These are phyloP conservation scores for Prunus armeniaca DNA, from an alignment of 306 rosid genomes.

Conservation along the genomic window DNA sequence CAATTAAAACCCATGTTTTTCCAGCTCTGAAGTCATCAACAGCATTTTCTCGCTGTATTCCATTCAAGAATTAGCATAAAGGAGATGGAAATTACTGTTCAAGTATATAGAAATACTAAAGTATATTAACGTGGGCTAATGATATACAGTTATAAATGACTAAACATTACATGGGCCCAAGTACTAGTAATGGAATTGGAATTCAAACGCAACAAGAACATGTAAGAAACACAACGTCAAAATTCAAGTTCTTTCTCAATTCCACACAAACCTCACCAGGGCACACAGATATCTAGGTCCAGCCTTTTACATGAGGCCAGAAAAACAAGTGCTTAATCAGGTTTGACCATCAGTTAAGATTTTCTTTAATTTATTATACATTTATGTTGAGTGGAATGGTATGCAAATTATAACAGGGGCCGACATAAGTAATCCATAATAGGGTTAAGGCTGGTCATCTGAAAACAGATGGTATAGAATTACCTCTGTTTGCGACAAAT, in stretches of 20 bases:
- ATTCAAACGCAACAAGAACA: background rate
- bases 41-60: conserved; percentile 79
- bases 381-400: conserved; percentile 1
- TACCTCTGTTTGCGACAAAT: conserved; percentile 77
- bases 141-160: background rate
- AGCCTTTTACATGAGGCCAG: background rate
- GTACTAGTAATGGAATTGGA: background rate
- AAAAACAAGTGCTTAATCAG: background rate
- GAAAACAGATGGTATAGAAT: conserved; percentile 22
- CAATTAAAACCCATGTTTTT: conserved; percentile 93
- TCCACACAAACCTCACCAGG: background rate
- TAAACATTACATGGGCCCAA: background rate
- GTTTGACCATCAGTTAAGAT: conserved; percentile 1
- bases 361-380: background rate
- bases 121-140: background rate
- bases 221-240: background rate
- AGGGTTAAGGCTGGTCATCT: background rate
- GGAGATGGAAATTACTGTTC: background rate
- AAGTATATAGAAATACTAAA: conserved; percentile 3
- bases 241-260: background rate
- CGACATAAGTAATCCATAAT: background rate
- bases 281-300: background rate
- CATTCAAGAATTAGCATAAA: conserved; percentile 19
- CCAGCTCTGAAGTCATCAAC: conserved; percentile 92
- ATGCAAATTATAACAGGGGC: background rate